These are phyloP conservation scores for Malus orientalis DNA, from an alignment of 306 rosid genomes.

Conservation along the genomic window DNA sequence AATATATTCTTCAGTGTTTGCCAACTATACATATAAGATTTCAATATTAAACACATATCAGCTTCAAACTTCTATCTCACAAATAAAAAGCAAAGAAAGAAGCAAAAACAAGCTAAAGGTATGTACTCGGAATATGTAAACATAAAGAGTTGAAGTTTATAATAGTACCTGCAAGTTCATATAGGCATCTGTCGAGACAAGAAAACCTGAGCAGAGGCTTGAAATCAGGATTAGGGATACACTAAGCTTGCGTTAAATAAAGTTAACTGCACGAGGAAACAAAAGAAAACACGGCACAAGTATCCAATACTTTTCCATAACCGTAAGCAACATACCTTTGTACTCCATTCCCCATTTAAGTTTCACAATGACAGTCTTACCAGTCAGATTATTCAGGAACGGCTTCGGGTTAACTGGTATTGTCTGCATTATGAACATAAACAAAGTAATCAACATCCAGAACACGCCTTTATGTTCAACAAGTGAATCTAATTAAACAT, in stretches of 20 bases:
- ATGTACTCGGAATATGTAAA: background rate
- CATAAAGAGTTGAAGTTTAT: background rate
- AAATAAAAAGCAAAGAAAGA: background rate
- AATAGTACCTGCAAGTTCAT: slow-evolving; percentile 52
- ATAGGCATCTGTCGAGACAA: slow-evolving; percentile 46
- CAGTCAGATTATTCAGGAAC: slow-evolving; percentile 57
- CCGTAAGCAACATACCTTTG: slow-evolving; percentile 28
- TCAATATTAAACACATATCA: background rate
- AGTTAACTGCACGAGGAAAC: background rate
- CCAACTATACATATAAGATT: slow-evolving; percentile 24
- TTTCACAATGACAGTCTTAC: slow-evolving; percentile 46
- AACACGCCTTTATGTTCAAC: background rate
- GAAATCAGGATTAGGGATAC: background rate
- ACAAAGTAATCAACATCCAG: background rate
- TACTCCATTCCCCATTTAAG: slow-evolving; percentile 63
- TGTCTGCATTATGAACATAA: slow-evolving; percentile 24
- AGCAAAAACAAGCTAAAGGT: background rate
- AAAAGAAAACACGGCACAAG: background rate
- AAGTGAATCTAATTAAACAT: background rate
- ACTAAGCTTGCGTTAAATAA: background rate
- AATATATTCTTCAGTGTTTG: slow-evolving; percentile 48
- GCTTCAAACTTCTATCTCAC: background rate
- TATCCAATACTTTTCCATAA: background rate
- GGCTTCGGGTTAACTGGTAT: slow-evolving; percentile 58
- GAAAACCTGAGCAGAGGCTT: slow-evolving; percentile 30